Conservation (phyloP, 257 asterid species). For the Jasminum sambac region DNA sequence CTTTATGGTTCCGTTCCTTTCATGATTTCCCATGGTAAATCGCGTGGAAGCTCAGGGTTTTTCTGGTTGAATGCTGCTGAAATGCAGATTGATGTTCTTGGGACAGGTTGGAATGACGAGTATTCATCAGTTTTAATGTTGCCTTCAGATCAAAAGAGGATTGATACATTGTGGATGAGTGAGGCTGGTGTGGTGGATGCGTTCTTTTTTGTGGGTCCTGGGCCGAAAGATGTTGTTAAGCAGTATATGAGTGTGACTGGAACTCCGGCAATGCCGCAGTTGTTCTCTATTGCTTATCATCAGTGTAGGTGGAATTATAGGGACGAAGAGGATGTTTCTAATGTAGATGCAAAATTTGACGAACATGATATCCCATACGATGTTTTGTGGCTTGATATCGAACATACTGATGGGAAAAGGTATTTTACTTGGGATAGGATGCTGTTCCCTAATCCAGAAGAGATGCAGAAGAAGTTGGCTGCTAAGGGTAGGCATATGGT, state of each 20-base stretch:
- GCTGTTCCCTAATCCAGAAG: conserved; percentile 87
- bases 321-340: conserved; percentile 89
- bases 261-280: conserved; percentile 84
- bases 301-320: conserved; percentile 99
- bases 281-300: conserved; percentile 88
- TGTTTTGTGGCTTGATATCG: conserved; percentile 98
- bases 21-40: conserved; percentile 86
- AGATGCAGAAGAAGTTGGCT: conserved; percentile 93
- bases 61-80: conserved; percentile 99
- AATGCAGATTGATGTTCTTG: conserved; percentile 97
- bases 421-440: conserved; percentile 91
- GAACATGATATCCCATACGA: conserved; percentile 95
- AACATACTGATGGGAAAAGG: conserved; percentile 91
- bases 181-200: conserved; percentile 95
- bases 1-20: conserved; percentile 90
- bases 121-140: conserved; percentile 48
- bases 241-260: conserved; percentile 90
- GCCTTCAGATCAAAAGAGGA: conserved; percentile 72
- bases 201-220: conserved; percentile 89
- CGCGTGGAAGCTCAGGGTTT: conserved; percentile 85
- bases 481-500: conserved; percentile 94
- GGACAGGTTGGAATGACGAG: conserved; percentile 72
- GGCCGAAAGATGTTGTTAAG: conserved; percentile 87
- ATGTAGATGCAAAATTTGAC: conserved; percentile 85
- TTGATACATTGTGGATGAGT: conserved; percentile 94